phyloP scores from a whole-genome alignment of 257 asterid species.

The Solanum sparsipilum region DNA sequence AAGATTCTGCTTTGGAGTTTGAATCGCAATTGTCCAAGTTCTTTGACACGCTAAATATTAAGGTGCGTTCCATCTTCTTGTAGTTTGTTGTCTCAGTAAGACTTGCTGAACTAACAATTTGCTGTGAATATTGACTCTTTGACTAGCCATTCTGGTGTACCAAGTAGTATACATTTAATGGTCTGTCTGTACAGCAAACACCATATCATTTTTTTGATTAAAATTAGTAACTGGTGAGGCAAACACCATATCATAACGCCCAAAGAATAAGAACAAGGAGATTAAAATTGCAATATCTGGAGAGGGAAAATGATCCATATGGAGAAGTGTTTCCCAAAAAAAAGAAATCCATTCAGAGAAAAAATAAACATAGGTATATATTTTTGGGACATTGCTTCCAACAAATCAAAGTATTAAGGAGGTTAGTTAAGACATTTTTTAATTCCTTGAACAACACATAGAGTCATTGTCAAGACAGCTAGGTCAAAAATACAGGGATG shows the following conservation, averaged over 20 bases:
- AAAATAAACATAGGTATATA: neutral
- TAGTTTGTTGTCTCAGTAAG: neutral
- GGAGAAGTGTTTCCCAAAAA: neutral
- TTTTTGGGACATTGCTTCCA: neutral
- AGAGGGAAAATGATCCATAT: neutral
- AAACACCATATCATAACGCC: neutral
- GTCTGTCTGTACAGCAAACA: neutral
- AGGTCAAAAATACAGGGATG: neutral
- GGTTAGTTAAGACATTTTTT: neutral
- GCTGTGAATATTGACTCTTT: neutral
- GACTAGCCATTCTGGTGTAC: neutral
- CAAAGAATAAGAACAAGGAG: neutral
- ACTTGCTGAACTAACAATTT: neutral
- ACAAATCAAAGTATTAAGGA: neutral
- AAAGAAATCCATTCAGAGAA: neutral
- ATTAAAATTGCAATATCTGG: neutral
- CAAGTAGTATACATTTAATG: neutral
- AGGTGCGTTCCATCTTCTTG: conserved; percentile 10
- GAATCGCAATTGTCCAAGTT: conserved; percentile 1
- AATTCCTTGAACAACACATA: neutral
- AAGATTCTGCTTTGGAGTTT: conserved; percentile 6
- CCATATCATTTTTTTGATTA: too few relatives aligned
- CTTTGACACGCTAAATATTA: conserved; percentile 14
- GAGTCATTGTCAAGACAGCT: neutral
- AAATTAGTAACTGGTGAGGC: too few relatives aligned